These are phyloP conservation scores for Microdochium bolleyi DNA, from an alignment of 2,329 filamentous ascomycete genomes.

Conservation along the genomic window DNA sequence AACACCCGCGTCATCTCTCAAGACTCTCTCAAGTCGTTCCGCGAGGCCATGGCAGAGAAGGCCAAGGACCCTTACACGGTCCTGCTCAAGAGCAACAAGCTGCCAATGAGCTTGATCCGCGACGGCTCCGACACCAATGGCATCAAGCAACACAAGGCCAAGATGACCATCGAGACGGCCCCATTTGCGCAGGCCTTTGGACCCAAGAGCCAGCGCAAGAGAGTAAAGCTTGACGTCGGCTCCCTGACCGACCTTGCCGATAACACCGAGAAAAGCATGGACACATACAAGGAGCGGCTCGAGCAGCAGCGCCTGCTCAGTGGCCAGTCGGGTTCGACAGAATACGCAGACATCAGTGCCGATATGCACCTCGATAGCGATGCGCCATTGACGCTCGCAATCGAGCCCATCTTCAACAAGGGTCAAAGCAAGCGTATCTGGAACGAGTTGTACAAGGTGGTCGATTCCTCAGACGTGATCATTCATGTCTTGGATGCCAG, in stretches of 20 bases:
- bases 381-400: slow-evolving; percentile 49
- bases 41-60: slow-evolving; percentile 86
- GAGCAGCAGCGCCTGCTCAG: slow-evolving; percentile 73
- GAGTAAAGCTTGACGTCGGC: slow-evolving; percentile 80
- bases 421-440: slow-evolving; percentile 93
- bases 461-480: slow-evolving; percentile 67
- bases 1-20: slow-evolving; percentile 88
- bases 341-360: slow-evolving; percentile 34
- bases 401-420: slow-evolving; percentile 85
- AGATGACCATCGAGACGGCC: slow-evolving; percentile 82
- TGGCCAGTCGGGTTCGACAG: slow-evolving; percentile 53
- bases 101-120: slow-evolving; percentile 88
- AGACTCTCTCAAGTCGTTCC: slow-evolving; percentile 78
- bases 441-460: slow-evolving; percentile 67
- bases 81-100: slow-evolving; percentile 92
- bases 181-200: slow-evolving; percentile 89
- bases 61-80: slow-evolving; percentile 87
- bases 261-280: slow-evolving; percentile 71
- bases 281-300: slow-evolving; percentile 70
- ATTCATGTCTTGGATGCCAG: slow-evolving; percentile 90
- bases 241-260: slow-evolving; percentile 76
- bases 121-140: slow-evolving; percentile 74
- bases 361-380: slow-evolving; percentile 16
- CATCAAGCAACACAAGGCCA: slow-evolving; percentile 85
- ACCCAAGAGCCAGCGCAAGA: slow-evolving; percentile 85